Evolutionary conservation across 257 asterid genomes (phyloP).

Genomic region (Nicotiana otophora): DNA sequence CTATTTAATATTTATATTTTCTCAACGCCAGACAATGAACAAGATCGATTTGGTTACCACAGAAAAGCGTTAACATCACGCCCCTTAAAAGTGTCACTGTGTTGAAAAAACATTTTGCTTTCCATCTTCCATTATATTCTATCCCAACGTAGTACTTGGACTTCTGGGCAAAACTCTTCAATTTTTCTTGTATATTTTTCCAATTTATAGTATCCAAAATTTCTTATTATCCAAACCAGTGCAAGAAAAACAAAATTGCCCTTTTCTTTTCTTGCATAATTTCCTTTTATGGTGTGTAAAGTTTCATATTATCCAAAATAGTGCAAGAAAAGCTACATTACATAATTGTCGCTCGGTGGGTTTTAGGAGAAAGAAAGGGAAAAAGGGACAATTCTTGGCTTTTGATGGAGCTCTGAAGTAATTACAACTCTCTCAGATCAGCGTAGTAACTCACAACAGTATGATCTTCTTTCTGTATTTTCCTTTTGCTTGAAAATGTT

Average conservation of each 20-base stretch:
- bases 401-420: background rate
- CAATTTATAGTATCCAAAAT: too few species aligned
- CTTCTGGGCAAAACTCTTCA: background rate
- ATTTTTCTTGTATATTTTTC: background rate
- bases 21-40: background rate
- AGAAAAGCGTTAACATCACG: background rate
- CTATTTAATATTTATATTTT: background rate
- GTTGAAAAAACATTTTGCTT: background rate
- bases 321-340: background rate
- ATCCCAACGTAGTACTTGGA: background rate
- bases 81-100: background rate
- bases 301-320: background rate
- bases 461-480: background rate
- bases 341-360: background rate
- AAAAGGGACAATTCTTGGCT: background rate
- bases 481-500: background rate
- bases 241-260: background rate
- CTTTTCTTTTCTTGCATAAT: background rate
- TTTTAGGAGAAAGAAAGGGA: background rate
- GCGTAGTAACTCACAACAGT: background rate
- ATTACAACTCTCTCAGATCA: background rate
- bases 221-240: background rate
- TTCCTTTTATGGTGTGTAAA: background rate
- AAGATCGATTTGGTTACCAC: background rate
- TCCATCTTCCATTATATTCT: background rate